phyloP scores from a whole-genome alignment of 768 basidiomycete genomes.

The Lyophyllum shimeji region DNA sequence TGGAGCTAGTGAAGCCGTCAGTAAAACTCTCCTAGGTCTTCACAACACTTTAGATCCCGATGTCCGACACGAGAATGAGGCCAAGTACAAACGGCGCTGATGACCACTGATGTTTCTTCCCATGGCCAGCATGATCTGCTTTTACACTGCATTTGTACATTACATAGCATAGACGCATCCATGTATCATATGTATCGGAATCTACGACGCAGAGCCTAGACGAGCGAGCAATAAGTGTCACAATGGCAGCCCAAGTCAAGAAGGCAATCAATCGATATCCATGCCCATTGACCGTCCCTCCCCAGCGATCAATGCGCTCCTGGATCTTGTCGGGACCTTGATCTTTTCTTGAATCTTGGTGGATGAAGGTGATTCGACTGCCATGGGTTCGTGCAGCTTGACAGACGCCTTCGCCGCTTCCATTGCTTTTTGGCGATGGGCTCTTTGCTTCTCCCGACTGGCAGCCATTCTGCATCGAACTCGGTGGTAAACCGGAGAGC shows the following conservation, averaged over 20 bases:
- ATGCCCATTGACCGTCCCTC: conserved; percentile 91
- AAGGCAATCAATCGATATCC: conserved; percentile 64
- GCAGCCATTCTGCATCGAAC: conserved; percentile 69
- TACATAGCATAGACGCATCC: conserved; percentile 15
- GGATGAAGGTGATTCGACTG: conserved; percentile 38
- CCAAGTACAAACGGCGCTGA: conserved; percentile 89
- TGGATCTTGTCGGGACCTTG: conserved; percentile 61
- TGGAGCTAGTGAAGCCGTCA: conserved; percentile 93
- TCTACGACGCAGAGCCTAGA: conserved; percentile 4
- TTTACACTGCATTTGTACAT: conserved; percentile 16
- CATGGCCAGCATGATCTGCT: background rate
- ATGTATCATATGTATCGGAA: conserved; percentile 1
- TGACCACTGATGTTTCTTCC: background rate
- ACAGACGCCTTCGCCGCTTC: conserved; percentile 57
- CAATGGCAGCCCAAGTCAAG: background rate
- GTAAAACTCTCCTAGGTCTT: conserved; percentile 91
- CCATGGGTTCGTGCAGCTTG: conserved; percentile 67
- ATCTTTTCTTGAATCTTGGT: conserved; percentile 74
- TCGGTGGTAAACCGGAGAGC: background rate
- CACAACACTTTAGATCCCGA: conserved; percentile 92
- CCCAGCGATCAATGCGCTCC: conserved; percentile 76
- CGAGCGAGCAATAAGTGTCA: background rate
- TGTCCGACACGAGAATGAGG: conserved; percentile 78
- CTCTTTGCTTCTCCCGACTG: conserved; percentile 74
- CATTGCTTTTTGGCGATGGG: conserved; percentile 67